These are phyloP conservation scores for Trametes elegans DNA, from an alignment of 768 basidiomycete genomes.

Conservation along the genomic window DNA sequence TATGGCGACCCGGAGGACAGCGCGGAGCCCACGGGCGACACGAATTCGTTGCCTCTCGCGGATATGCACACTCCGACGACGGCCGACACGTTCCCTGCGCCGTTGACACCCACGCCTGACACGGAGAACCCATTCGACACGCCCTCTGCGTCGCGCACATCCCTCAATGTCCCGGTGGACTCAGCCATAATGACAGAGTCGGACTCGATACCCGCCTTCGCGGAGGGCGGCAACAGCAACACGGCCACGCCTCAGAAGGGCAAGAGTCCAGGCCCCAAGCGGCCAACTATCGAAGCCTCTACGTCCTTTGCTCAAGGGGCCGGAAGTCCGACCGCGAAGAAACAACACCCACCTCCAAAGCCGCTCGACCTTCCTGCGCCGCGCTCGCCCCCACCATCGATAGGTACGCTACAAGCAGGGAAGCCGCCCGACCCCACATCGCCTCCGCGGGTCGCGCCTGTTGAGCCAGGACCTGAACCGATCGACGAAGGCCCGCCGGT, in stretches of 20 bases:
- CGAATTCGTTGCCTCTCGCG: conserved; percentile 54
- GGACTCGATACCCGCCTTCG: conserved; percentile 10
- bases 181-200: conserved; percentile 30
- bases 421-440: conserved; percentile 39
- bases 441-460: conserved; percentile 26
- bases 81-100: conserved; percentile 34
- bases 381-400: conserved; percentile 51
- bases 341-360: conserved; percentile 39
- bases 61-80: conserved; percentile 39
- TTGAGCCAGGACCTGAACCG: conserved; percentile 25
- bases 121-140: conserved; percentile 37
- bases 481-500: conserved; percentile 36
- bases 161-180: conserved; percentile 33
- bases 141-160: conserved; percentile 52
- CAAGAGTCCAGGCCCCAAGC: conserved; percentile 12
- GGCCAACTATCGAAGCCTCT: conserved; percentile 27
- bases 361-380: conserved; percentile 65
- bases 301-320: conserved; percentile 34
- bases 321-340: background rate
- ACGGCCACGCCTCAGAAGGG: background rate
- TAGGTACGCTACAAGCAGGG: conserved; percentile 34
- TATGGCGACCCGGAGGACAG: conserved; percentile 22
- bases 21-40: too few relatives aligned
- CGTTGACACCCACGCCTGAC: conserved; percentile 31
- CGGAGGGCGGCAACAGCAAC: conserved; percentile 24